Evolutionary conservation across 768 basidiomycete species (phyloP).

Genomic region (Astraeus odoratus): DNA sequence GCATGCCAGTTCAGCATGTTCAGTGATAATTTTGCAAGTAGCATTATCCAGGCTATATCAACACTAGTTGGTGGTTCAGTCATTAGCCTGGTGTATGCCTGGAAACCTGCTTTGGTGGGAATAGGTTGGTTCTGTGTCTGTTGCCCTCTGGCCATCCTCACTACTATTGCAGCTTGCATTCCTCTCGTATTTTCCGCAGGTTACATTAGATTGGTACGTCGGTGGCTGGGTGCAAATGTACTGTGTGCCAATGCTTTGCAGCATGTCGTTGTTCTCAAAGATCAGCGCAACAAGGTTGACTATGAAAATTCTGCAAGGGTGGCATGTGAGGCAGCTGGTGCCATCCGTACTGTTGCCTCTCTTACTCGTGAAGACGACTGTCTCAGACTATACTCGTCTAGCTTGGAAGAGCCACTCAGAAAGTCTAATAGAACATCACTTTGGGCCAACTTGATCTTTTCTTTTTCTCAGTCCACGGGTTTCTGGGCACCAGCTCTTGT

Average conservation of each 20-base stretch:
- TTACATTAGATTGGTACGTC: constrained; percentile 71
- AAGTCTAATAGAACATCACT: constrained; percentile 59
- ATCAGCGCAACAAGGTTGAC: constrained; percentile 69
- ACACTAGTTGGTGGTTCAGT: constrained; percentile 66
- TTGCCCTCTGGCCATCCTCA: not conserved
- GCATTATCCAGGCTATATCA: constrained; percentile 71
- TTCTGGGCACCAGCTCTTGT: constrained; percentile 83
- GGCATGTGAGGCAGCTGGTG: constrained; percentile 85
- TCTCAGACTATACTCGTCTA: constrained; percentile 52
- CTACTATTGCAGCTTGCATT: constrained; percentile 47
- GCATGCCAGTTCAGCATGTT: constrained; percentile 40
- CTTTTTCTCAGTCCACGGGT: constrained; percentile 63
- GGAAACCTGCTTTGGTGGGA: constrained; percentile 79
- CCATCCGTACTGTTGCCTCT: constrained; percentile 89
- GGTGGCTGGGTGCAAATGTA: not conserved
- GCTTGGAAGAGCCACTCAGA: constrained; percentile 64
- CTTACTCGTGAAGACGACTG: no score
- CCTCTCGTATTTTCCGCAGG: constrained; percentile 67
- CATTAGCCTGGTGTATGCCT: constrained; percentile 72
- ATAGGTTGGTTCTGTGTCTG: constrained; percentile 45
- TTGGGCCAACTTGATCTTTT: constrained; percentile 59
- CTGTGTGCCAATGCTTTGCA: constrained; percentile 17
- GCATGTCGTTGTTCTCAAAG: constrained; percentile 85
- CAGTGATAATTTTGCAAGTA: constrained; percentile 43
- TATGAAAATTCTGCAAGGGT: constrained; percentile 81